Evolutionary conservation across 148 eudicot species (phyloP), one percentile per base, ranked within the genome.

Genomic region (Oxyria digyna): DNA sequence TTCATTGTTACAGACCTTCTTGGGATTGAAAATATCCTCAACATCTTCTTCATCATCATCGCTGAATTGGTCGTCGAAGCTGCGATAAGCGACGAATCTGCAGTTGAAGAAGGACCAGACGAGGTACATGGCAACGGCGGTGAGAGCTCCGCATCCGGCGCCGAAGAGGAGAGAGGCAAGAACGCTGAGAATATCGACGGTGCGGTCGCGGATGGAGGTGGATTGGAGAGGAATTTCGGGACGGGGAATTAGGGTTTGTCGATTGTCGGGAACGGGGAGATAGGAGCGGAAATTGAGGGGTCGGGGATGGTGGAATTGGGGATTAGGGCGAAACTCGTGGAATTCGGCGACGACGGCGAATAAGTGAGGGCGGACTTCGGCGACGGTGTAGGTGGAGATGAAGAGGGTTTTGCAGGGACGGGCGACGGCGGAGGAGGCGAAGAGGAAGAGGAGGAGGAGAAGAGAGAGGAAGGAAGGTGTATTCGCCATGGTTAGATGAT

Each of bases 91-190:
- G 3, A 74, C 83, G 9, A 75, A 38, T 6, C 80, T 50, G 20
- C 71, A 72, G 10, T 75, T 72, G 26, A 87, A 79, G 26, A 88
- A 31, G 0, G 91, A 83, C 89, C 94, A 91, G 9, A 88, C 38
- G 52, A 86, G 46, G 72, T 81, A 88, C 81, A 91, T 78, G 0
- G 83, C 79, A 0, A 80, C 89, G 27, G 87, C 97, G 37, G 91
- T 83, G 37, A 91, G 80, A 5, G 85, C 91, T 12, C 97, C 97
- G 42, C 91, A 91, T 6, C 89, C 95, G 31, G 91, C 89, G 8
- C 97, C 97, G 26, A 91, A 83, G 4, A 88, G 80, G 23, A 91
- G 78, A 0, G 94, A 86, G 0, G 84, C 89, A 0, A 86, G 86
- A 4, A 86, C 86, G 75, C 86, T 80, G 27, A 87, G 79, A 37